Conservation (phyloP, 192 early-diverging fungal species). For the Coemansia sp. region DNA sequence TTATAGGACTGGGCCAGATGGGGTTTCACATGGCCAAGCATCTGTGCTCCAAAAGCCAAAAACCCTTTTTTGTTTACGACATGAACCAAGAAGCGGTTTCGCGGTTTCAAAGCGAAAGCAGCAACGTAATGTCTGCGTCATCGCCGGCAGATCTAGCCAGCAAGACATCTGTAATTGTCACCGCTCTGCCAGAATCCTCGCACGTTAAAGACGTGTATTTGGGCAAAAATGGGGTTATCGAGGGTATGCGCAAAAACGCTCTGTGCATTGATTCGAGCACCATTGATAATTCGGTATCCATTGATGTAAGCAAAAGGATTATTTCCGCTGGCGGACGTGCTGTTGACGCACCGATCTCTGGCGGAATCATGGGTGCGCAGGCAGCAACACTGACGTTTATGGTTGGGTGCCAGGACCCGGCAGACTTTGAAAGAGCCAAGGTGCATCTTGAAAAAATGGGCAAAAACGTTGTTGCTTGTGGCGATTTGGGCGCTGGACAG, state of each 20-base stretch:
- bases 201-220: conserved; percentile 85
- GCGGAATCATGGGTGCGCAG: conserved; percentile 86
- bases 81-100: conserved; percentile 57
- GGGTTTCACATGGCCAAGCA: conserved; percentile 93
- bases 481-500: conserved; percentile 79
- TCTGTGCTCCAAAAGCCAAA: conserved; percentile 60
- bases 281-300: conserved; percentile 80
- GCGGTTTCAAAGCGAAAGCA: conserved; percentile 57
- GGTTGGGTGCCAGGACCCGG: conserved; percentile 71
- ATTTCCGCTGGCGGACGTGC: conserved; percentile 62
- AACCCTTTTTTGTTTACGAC: conserved; percentile 74
- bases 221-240: conserved; percentile 64
- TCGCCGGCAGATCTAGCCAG: conserved; percentile 73
- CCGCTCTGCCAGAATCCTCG: conserved; percentile 84
- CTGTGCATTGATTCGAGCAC: conserved; percentile 90
- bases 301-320: conserved; percentile 65
- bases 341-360: conserved; percentile 94
- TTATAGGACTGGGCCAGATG: conserved; percentile 89
- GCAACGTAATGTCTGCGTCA: conserved; percentile 56
- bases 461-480: conserved; percentile 86
- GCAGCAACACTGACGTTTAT: conserved; percentile 94
- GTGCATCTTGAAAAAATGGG: conserved; percentile 74
- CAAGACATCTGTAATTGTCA: conserved; percentile 73
- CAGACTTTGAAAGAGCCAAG: conserved; percentile 66
- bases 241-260: conserved; percentile 52